Base-by-base conservation (phyloP, 805 yeast species). In the Yamadazyma sp. region DNA sequence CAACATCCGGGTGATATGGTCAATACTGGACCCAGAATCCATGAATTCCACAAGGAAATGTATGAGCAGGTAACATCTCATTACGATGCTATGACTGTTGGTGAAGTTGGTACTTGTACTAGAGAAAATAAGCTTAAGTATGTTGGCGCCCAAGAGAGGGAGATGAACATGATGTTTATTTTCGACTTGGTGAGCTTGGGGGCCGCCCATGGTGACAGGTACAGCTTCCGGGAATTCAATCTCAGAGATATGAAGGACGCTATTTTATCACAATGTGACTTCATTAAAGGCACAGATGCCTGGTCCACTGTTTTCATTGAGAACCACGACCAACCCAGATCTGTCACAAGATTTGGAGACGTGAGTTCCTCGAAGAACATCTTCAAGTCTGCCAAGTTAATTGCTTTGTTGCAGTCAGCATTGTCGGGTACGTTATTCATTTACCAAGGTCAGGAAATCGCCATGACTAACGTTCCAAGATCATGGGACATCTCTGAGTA, bases 401-500 rank as follows among this genome's bases (percentile, higher is more conserved):
- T 77, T 44, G 64, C 78, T 12, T 44, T 70, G 32, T 53, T 77
- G 50, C 67, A 70, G 44, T 38, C 64, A 9, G 50, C 78, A 10
- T 62, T 75, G 46, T 70, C 77, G 19, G 82, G 83, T 33, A 75
- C 82, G 10, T 54, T 75, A 37, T 78, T 64, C 56, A 57, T 78
- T 26, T 78, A 76, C 56, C 82, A 78, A 55, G 83, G 82, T 35
- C 83, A 78, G 53, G 83, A 78, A 48, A 59, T 78, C 43, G 82
- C 78, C 22, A 72, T 71, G 73, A 66, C 67, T 37, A 77, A 77
- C 50, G 55, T 75, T 20, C 65, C 75, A 15, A 49, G 57, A 36
- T 50, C 52, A 27, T 75, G 79, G 78, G 60, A 64, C 14, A 57
- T 75, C 37, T 61, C 59, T 13, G 77, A 75, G 49, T 77, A 75